A percentile compares a stretch with the other conserved stretches of the same genome.
These are phyloP conservation scores for Talaromyces sp. DNA, from an alignment of 2,329 filamentous ascomycete species.

Conservation along the genomic window DNA sequence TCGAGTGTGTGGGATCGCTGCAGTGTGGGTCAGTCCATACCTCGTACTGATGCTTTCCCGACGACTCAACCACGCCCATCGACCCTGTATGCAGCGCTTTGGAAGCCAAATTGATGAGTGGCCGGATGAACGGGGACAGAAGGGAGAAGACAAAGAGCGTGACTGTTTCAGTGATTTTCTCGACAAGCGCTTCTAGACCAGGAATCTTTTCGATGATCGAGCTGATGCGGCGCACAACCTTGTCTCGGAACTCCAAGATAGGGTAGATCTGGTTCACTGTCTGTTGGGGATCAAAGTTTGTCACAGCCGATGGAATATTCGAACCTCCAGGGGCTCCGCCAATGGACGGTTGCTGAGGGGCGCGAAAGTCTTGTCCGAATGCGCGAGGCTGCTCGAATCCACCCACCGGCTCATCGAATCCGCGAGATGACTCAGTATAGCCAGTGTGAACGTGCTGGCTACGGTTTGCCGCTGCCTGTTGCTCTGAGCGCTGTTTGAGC, in stretches of 20 bases:
- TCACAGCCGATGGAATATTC: conserved; percentile 64
- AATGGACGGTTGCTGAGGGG: not conserved
- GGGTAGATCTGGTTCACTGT: conserved; percentile 82
- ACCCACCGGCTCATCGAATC: conserved; percentile 17
- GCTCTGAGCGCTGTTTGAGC: conserved; percentile 56
- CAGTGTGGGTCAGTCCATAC: conserved; percentile 72
- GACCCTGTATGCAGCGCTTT: conserved; percentile 82
- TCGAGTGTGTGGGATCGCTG: conserved; percentile 74
- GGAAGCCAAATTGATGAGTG: conserved; percentile 82
- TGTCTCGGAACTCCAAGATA: conserved; percentile 89
- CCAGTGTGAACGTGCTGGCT: conserved; percentile 27
- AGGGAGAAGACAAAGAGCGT: conserved; percentile 89
- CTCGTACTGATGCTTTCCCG: conserved; percentile 69
- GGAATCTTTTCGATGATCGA: conserved; percentile 86
- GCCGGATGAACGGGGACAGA: conserved; percentile 83
- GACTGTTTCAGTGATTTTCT: conserved; percentile 88
- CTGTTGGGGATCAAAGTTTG: conserved; percentile 72
- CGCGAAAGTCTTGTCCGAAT: conserved; percentile 3
- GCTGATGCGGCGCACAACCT: conserved; percentile 81
- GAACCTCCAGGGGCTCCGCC: conserved; percentile 34
- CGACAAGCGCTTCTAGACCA: conserved; percentile 80
- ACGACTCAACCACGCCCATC: conserved; percentile 61
- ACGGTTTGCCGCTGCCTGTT: conserved; percentile 58
- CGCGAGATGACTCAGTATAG: conserved; percentile 13
- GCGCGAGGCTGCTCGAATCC: conserved; percentile 9